A percentile compares a stretch with the other conserved stretches of the same genome.
Evolutionary conservation across 139 green algal genomes (phyloP).

Genomic region (Chlamydomonas incerta): DNA sequence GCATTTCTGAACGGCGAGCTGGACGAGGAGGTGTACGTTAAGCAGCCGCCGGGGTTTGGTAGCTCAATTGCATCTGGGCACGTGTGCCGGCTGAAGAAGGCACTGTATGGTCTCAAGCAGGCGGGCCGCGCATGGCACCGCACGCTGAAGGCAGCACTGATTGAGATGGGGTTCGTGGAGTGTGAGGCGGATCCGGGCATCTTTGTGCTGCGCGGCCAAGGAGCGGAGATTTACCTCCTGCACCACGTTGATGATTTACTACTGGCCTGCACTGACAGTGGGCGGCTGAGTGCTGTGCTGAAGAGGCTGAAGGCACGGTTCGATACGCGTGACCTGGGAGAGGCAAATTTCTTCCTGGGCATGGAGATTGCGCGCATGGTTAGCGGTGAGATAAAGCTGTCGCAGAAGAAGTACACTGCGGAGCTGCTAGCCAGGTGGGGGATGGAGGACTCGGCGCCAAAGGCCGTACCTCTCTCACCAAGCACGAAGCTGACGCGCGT

Average conservation of each 20-base stretch:
- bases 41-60: constrained; percentile 45
- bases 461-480: not conserved
- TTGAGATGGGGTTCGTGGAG: not conserved
- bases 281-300: not conserved
- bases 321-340: constrained; percentile 20
- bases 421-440: not conserved
- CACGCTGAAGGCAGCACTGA: constrained; percentile 35
- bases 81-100: constrained; percentile 38
- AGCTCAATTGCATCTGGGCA: not conserved
- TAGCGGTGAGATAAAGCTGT: not conserved
- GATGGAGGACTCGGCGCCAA: not conserved
- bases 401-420: not conserved
- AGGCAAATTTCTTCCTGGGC: constrained; percentile 28
- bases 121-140: constrained; percentile 50
- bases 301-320: not conserved
- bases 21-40: constrained; percentile 47
- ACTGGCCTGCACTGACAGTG: not conserved
- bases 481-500: not conserved
- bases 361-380: constrained; percentile 31
- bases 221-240: constrained; percentile 8
- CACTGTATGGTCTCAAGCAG: constrained; percentile 61
- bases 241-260: constrained; percentile 59
- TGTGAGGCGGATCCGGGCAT: not conserved
- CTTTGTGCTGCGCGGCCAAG: not conserved
- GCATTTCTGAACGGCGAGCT: constrained; percentile 55